Evolutionary conservation across 371 early-diverging fungal genomes (phyloP).

Genomic region (Dinochytrium kinnereticum): DNA sequence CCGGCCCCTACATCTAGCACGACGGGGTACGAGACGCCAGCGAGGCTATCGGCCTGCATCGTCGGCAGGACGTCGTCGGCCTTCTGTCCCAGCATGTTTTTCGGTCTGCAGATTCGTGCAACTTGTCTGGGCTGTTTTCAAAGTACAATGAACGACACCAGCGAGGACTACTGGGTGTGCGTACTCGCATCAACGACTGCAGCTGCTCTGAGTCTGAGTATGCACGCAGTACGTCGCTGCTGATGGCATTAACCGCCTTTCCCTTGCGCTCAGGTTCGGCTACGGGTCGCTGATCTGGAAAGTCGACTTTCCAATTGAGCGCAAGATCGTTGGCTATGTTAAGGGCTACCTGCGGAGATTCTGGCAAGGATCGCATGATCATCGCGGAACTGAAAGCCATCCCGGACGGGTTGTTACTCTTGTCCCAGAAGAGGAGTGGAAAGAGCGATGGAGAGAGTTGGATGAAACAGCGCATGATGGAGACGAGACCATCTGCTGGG

Average conservation of each 20-base stretch:
- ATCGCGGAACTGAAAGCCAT: constrained; percentile 80
- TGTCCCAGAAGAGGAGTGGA: constrained; percentile 70
- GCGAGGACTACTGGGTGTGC: too few relatives aligned
- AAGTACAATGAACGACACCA: too few relatives aligned
- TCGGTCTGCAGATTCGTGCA: too few relatives aligned
- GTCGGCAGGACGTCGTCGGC: too few relatives aligned
- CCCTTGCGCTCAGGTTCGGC: constrained; percentile 63
- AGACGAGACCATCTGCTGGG: constrained; percentile 18
- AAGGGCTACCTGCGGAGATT: constrained; percentile 82
- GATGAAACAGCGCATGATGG: constrained; percentile 22
- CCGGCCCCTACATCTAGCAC: too few relatives aligned
- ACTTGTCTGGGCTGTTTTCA: too few relatives aligned
- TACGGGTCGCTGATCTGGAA: constrained; percentile 91
- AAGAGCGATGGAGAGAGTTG: constrained; percentile 25
- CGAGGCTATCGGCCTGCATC: too few relatives aligned
- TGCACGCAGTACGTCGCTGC: too few relatives aligned
- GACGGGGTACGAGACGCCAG: too few relatives aligned
- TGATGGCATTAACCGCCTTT: not conserved
- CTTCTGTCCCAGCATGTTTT: too few relatives aligned
- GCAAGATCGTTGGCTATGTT: constrained; percentile 69
- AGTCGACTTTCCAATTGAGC: constrained; percentile 62
- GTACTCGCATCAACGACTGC: too few relatives aligned
- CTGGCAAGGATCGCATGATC: constrained; percentile 92
- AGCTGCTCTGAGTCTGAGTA: too few relatives aligned
- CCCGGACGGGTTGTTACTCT: constrained; percentile 93